Base-by-base conservation (phyloP, 768 basidiomycete species). In the Boletus eberwhitei region DNA sequence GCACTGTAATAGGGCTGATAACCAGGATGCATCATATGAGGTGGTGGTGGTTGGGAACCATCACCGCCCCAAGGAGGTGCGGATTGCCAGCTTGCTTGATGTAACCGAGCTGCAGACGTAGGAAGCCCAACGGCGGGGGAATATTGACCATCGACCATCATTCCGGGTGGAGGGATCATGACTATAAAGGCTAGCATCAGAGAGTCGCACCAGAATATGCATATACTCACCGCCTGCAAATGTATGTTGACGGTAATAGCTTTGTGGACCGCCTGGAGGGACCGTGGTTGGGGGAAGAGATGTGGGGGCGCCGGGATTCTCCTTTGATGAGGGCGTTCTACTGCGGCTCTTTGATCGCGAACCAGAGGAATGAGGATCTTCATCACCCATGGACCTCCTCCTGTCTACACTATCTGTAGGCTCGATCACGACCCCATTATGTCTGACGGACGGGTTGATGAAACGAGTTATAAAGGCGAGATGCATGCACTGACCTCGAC, bases 181-280 rank as follows among this genome's bases (percentile, higher is more conserved):
- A 75, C 79, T 79, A 14, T 3, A 34, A 13, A 55, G 22, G 58
- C 34, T 57, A 48, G 34, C 43, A 48, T 58, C 43, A 64, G 35
- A 4, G 11, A 38, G 35, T 13, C 34, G 4, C 14, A 24, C 4
- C 8, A 43, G 5, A 50, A 44, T 6, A 52, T 16, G 38, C 50
- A 64, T 43, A 48, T n/a, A 59, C 69, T 44, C 56, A 71, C 69
- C 63, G 75, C 82, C 74, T 47, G 75, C 64, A 19, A 72, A 77
- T 48, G 84, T 85, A 58, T 87, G 86, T 63, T 79, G 80, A 35
- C 84, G 80, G 64, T 88, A 88, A 67, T 88, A 86, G 59, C 79
- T 82, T 19, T 80, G 79, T n/a, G 71, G 64, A n/a, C 71, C 69
- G 1, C 65, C 59, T 11, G 72, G 72, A 44, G 63, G 69, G 39